phyloP scores from a whole-genome alignment of 805 yeast species.

The Saccharomyces kudriavzevii region DNA sequence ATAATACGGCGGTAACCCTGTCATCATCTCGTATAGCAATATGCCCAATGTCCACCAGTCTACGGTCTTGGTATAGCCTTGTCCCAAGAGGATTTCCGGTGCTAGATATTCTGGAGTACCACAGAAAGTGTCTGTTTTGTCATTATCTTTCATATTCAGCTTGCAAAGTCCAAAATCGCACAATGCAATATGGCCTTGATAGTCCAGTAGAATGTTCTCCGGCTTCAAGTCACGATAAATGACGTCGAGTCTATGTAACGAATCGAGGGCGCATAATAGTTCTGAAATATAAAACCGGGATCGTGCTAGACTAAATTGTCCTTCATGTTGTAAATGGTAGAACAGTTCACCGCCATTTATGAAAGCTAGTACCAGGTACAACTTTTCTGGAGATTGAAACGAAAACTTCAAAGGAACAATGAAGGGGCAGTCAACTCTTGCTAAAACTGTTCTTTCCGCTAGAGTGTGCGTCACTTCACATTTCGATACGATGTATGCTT shows the following conservation, averaged over 20 bases:
- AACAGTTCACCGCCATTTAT: constrained; percentile 95
- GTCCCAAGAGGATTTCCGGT: constrained; percentile 81
- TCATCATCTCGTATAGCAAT: constrained; percentile 87
- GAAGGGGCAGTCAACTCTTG: constrained; percentile 86
- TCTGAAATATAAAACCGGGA: constrained; percentile 91
- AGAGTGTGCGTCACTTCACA: constrained; percentile 91
- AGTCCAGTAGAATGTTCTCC: constrained; percentile 84
- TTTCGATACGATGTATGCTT: constrained; percentile 85
- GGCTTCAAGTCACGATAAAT: constrained; percentile 93
- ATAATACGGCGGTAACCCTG: constrained; percentile 92
- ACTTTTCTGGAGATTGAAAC: constrained; percentile 85
- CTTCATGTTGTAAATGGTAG: constrained; percentile 83
- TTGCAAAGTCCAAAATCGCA: constrained; percentile 96
- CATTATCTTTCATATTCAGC: constrained; percentile 82
- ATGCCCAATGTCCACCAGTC: constrained; percentile 99
- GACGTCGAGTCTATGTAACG: constrained; percentile 80
- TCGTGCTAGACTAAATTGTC: constrained; percentile 77
- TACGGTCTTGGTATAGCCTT: constrained; percentile 88
- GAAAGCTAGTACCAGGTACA: constrained; percentile 81
- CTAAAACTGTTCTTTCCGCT: constrained; percentile 89
- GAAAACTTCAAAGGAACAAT: constrained; percentile 92
- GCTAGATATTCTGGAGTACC: constrained; percentile 97
- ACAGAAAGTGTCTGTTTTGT: constrained; percentile 84
- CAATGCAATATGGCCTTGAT: constrained; percentile 92
- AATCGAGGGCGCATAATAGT: constrained; percentile 82